Conservation (phyloP, 2,329 filamentous ascomycete genomes). For the Aquanectria penicillioides region DNA sequence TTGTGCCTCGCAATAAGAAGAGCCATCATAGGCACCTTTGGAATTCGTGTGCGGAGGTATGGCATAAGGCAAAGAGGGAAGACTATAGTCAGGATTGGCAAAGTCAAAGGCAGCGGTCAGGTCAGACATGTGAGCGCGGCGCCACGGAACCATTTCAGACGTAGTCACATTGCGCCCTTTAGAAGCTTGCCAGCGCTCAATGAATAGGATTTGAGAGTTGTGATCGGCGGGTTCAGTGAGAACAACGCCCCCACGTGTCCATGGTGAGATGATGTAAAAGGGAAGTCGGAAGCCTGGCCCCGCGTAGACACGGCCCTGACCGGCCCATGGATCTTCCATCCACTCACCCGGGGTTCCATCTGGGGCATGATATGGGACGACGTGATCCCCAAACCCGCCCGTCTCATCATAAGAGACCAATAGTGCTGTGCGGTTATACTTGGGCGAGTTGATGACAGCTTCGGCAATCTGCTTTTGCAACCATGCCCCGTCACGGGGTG, state of each 20-base stretch:
- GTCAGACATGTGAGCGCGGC: conserved; percentile 47
- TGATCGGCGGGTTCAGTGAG: conserved; percentile 66
- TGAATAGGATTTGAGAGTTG: conserved; percentile 64
- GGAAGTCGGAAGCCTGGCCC: conserved; percentile 58
- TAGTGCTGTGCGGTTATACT: conserved; percentile 59
- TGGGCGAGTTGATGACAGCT: conserved; percentile 59
- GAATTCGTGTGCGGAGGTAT: conserved; percentile 53
- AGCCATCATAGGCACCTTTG: conserved; percentile 56
- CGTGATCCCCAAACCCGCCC: conserved; percentile 65
- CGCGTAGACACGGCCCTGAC: conserved; percentile 50
- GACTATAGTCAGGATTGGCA: conserved; percentile 58
- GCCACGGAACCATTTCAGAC: conserved; percentile 44
- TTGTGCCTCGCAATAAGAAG: conserved; percentile 53
- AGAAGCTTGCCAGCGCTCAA: conserved; percentile 58
- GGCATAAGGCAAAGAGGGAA: conserved; percentile 57
- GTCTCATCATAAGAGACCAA: conserved; percentile 59
- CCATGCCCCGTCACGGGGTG: conserved; percentile 64
- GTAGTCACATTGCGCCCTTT: conserved; percentile 52
- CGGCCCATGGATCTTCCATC: conserved; percentile 54
- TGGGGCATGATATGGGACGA: conserved; percentile 61
- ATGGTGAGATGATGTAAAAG: conserved; percentile 65
- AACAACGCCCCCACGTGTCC: conserved; percentile 63
- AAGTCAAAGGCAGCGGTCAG: conserved; percentile 55
- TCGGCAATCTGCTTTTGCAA: conserved; percentile 62
- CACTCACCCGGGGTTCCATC: conserved; percentile 62